phyloP scores from a whole-genome alignment of 306 rosid genomes.

The Spatholobus suberectus region DNA sequence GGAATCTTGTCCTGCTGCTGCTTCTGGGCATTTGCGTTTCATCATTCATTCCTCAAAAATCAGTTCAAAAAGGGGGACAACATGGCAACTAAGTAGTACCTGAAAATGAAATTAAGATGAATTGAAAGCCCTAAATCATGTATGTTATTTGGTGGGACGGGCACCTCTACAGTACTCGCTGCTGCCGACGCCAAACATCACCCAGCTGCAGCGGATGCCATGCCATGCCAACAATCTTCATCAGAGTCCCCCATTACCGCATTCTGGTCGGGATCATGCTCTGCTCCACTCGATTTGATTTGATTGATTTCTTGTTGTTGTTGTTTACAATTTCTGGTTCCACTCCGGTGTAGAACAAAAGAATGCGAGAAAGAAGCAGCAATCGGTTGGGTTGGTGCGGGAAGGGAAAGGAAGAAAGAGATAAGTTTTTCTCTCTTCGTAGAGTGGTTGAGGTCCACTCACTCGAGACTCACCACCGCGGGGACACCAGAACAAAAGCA shows the following conservation, averaged over 20 bases:
- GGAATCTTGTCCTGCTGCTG: neutral
- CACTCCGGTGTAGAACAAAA: neutral
- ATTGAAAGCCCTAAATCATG: neutral
- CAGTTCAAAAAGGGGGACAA: neutral
- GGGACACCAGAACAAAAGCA: constrained; percentile 34
- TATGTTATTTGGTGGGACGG: neutral
- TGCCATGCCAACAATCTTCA: neutral
- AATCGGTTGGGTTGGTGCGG: neutral
- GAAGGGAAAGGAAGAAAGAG: neutral
- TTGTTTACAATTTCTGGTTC: neutral
- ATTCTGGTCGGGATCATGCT: neutral
- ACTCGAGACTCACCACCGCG: constrained; percentile 33
- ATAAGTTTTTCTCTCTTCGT: constrained; percentile 22
- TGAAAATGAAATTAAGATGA: neutral
- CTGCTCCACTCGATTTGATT: neutral
- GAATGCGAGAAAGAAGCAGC: neutral
- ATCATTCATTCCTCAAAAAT: neutral
- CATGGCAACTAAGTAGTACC: neutral
- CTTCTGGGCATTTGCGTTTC: constrained; percentile 19
- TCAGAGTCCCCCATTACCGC: constrained; percentile 3
- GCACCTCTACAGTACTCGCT: too few relatives aligned
- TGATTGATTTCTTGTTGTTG: neutral
- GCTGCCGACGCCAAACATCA: too few relatives aligned
- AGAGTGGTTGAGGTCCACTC: constrained; percentile 36
- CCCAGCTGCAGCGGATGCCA: too few relatives aligned